Percentiles rank a stretch among this genome's conserved stretches.
These are phyloP conservation scores for Forsythia suspensa DNA, from an alignment of 257 asterid genomes.

Conservation along the genomic window DNA sequence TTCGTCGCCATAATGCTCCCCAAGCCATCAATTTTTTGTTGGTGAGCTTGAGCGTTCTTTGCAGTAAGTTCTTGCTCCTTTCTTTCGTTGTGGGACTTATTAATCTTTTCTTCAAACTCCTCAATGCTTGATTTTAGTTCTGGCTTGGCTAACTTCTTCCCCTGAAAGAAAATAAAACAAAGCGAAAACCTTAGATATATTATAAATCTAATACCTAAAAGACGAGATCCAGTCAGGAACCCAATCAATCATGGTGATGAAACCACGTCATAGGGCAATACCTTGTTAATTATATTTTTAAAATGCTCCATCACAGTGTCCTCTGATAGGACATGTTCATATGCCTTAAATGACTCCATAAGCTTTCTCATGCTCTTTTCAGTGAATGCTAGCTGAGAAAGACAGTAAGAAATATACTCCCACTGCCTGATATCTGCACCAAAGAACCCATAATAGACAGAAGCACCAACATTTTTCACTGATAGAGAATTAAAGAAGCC, in stretches of 20 bases:
- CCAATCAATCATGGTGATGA: not conserved
- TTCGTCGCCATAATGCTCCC: constrained; percentile 38
- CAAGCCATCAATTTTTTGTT: constrained; percentile 52
- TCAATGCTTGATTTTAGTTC: constrained; percentile 80
- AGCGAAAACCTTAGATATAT: not conserved
- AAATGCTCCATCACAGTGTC: constrained; percentile 86
- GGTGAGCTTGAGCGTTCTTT: constrained; percentile 80
- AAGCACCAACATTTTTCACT: constrained; percentile 11
- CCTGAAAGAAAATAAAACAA: constrained; percentile 44
- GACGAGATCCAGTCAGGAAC: not conserved
- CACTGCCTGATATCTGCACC: constrained; percentile 75
- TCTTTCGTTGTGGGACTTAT: constrained; percentile 69
- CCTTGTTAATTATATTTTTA: constrained; percentile 79
- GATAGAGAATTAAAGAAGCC: constrained; percentile 5
- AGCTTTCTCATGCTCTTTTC: constrained; percentile 91
- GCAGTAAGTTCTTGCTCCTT: constrained; percentile 80
- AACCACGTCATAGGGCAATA: constrained; percentile 23
- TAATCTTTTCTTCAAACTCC: constrained; percentile 86
- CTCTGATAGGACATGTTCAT: constrained; percentile 77
- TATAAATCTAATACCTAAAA: not conserved
- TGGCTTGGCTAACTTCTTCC: constrained; percentile 85
- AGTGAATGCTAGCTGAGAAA: constrained; percentile 84
- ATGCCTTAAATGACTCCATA: constrained; percentile 77
- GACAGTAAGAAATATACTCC: constrained; percentile 93
- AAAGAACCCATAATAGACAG: constrained; percentile 17